A percentile compares a stretch with the other conserved stretches of the same genome.
phyloP scores from a whole-genome alignment of 2,329 filamentous ascomycete genomes.

The Beauveria sp. region DNA sequence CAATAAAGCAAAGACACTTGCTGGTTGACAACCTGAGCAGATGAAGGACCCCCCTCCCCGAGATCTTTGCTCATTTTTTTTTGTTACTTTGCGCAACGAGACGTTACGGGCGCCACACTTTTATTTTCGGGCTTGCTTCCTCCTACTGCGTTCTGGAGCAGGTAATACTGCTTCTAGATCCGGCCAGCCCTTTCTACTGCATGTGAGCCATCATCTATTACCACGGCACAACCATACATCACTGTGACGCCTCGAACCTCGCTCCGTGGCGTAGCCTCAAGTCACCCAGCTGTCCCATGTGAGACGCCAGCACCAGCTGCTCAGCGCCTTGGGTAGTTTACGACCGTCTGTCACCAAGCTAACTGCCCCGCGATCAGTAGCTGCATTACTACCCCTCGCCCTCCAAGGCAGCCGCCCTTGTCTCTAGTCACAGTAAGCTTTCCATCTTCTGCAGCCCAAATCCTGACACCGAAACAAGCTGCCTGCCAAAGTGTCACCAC shows the following conservation, averaged over 20 bases:
- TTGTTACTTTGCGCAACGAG: neutral
- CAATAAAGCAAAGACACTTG: neutral
- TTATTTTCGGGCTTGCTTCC: neutral
- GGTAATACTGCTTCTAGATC: neutral
- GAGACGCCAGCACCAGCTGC: slow-evolving; percentile 3
- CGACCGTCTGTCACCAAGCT: neutral
- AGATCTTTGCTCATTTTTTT: neutral
- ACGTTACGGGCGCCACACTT: slow-evolving; percentile 5
- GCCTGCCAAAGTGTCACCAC: neutral
- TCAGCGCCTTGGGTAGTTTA: neutral
- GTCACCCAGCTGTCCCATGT: slow-evolving; percentile 4
- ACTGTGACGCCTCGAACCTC: slow-evolving; percentile 1
- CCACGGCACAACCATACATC: neutral
- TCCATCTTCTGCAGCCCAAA: neutral
- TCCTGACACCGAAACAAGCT: neutral
- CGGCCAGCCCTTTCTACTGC: neutral
- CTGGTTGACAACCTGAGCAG: neutral
- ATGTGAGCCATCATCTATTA: neutral
- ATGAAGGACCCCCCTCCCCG: neutral
- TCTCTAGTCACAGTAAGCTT: neutral
- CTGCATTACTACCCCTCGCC: neutral
- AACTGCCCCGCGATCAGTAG: neutral
- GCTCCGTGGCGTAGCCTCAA: neutral
- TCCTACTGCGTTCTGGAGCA: neutral
- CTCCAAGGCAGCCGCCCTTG: neutral